Evolutionary conservation across 2,329 filamentous ascomycete species (phyloP).

Genomic region (Beauveria sp.): DNA sequence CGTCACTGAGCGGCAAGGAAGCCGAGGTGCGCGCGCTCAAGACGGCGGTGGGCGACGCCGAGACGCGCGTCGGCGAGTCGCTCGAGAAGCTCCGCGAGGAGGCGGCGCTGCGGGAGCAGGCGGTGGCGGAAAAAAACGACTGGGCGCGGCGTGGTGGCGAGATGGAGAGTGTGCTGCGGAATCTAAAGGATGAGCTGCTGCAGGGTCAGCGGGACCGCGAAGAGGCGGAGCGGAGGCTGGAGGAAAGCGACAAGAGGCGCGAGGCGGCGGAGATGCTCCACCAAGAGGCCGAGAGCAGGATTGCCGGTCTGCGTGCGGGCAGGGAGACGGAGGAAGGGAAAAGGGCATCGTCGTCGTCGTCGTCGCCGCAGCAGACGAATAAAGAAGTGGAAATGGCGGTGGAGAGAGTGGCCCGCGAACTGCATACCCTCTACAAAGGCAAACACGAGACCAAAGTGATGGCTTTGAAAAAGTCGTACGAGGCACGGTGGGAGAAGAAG

Average conservation of each 20-base stretch:
- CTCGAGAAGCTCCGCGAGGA: conserved; percentile 79
- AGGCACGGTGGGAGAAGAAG: conserved; percentile 83
- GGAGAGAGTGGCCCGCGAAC: conserved; percentile 86
- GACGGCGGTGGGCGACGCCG: conserved; percentile 79
- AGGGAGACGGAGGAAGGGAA: conserved; percentile 33
- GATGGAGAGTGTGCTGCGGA: conserved; percentile 73
- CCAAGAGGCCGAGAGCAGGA: conserved; percentile 67
- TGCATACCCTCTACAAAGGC: conserved; percentile 89
- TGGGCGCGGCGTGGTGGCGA: conserved; percentile 83
- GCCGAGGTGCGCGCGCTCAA: conserved; percentile 85
- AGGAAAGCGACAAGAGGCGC: conserved; percentile 67
- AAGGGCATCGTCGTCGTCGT: neutral
- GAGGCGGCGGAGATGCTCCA: conserved; percentile 70
- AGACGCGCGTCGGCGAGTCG: conserved; percentile 82
- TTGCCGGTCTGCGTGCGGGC: conserved; percentile 64
- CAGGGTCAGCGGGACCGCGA: conserved; percentile 74
- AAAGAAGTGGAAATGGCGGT: conserved; percentile 75
- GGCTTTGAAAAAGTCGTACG: conserved; percentile 78
- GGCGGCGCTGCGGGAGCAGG: conserved; percentile 58
- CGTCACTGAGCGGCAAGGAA: conserved; percentile 85
- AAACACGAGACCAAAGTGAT: conserved; percentile 97
- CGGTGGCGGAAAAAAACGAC: conserved; percentile 66
- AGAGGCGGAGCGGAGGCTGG: conserved; percentile 64
- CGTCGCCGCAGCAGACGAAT: conserved; percentile 13
- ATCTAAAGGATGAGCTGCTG: conserved; percentile 75